Evolutionary conservation across 345 rosid genomes (phyloP), one percentile per base, ranked within the genome.

Genomic region (Arabidopsis suecica): DNA sequence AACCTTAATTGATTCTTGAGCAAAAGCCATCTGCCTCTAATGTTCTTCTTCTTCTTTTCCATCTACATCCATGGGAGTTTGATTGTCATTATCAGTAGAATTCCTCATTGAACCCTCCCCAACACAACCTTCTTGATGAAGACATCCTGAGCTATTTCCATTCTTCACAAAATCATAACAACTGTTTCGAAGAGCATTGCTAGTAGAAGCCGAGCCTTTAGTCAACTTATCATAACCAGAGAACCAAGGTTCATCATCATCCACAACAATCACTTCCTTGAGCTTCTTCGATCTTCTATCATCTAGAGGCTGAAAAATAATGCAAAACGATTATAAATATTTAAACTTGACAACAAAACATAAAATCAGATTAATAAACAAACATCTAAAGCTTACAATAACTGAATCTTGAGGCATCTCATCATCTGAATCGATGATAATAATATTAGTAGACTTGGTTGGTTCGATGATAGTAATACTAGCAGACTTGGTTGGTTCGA

Each of bases 21-120:
- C 89, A 79, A 88, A 77, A 45, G 87, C 81, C 93, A 89, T 88
- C 72, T 85, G 85, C 63, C 80, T 85, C 98, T 96, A 93, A 56
- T 91, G 88, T 56, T 79, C 82, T 7, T 60, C 51, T 64, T 33
- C 71, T 61, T 83, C 82, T 44, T 75, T 86, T 48, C 83, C 87
- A 25, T 84, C 74, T 69, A 16, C 9, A 60, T 6, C 9, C 34
- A 3, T 34, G 37, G 57, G 54, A 74, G 57, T 11, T 55, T 7
- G 41, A 74, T 36, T 57, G 58, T 57, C 60, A 44, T 10, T 9
- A 9, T 60, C 69, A 41, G 38, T 32, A 60, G n/a, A 47, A 22
- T 7, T 44, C 18, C 38, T 32, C 13, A 28, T 34, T 55, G 58
- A 57, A 50, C 68, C 49, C 28, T 68, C 69, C 12, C 51, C 74